Conservation (phyloP, 352 stramenopile genomes). For the Globisporangium acanthophoron region DNA sequence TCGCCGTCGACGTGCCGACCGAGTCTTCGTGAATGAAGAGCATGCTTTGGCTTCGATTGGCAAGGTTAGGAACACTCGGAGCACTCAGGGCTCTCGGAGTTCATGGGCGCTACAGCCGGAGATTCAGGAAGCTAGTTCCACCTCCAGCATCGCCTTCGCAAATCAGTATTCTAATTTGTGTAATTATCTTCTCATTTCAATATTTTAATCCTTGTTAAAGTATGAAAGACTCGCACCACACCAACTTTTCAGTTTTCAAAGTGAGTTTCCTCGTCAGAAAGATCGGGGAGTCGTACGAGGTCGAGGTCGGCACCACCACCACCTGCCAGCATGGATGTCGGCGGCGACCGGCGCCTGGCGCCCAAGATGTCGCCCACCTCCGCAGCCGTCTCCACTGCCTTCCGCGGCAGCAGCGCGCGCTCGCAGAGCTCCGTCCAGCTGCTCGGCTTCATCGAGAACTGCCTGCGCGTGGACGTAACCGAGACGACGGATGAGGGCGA, state of each 20-base stretch:
- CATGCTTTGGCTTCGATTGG: no score
- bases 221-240: neutral
- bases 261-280: no score
- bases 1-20: no score
- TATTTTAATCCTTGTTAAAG: neutral
- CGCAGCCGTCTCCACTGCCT: constrained; percentile 12
- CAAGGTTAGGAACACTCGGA: no score
- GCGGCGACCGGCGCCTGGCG: neutral
- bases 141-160: neutral
- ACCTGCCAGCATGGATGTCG: neutral
- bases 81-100: no score
- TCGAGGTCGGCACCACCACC: neutral
- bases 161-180: neutral
- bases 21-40: no score
- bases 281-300: no score
- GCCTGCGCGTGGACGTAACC: constrained; percentile 27
- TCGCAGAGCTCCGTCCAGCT: constrained; percentile 84
- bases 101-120: no score
- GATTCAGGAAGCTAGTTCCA: no score
- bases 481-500: constrained; percentile 63
- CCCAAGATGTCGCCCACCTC: constrained; percentile 9
- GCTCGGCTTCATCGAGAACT: constrained; percentile 74
- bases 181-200: neutral
- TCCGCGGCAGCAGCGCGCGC: constrained; percentile 27
- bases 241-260: neutral